Base-by-base conservation (phyloP, 306 rosid genomes). In the Prinsepia uniflora region DNA sequence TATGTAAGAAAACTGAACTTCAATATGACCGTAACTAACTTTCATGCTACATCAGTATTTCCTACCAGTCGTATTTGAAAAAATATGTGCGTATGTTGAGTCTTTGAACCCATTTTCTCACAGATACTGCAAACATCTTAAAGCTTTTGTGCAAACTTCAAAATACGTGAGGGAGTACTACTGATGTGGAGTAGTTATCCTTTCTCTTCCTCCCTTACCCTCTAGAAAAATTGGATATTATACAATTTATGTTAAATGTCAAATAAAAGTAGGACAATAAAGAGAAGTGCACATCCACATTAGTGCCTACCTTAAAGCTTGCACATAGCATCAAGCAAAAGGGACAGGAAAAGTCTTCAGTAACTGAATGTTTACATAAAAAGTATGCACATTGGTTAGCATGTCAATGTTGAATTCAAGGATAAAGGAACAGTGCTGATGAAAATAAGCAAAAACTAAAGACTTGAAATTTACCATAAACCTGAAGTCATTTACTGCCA, bases 251-350 rank as follows among this genome's bases (percentile, higher is more conserved):
- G 13, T 18, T 17, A 61, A 59, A 15, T 61, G 19, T 61, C 24
- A 61, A 61, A 61, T 10, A 61, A 36, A 61, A 39, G 40, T 39
- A 22, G 46, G 46, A 61, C 66, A 39, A 17, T 14, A 39, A 39
- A 15, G 47, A 66, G 34, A 65, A 72, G 40, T 67, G 72, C 36
- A 53, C 64, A 76, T 62, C 54, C 73, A 49, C 46, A 40, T 42
- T 46, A 48, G 61, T 56, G 63, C 58, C 63, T 81, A 91, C 99
- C 99, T 91, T 91, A 86, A 85, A 91, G 90, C 88, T 89, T 54
- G 90, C 91, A 66, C 99, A 91, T 75, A 78, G 90, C 92, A 89
- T 87, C 86, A 87, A 76, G 83, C 99, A 94, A 90, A 94, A 91
- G 22, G 99, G 96, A 69, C 99, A 94, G 74, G 92, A 68, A 81